Conservation (phyloP, 2,329 filamentous ascomycete species). For the Sclerotinia nivalis region DNA sequence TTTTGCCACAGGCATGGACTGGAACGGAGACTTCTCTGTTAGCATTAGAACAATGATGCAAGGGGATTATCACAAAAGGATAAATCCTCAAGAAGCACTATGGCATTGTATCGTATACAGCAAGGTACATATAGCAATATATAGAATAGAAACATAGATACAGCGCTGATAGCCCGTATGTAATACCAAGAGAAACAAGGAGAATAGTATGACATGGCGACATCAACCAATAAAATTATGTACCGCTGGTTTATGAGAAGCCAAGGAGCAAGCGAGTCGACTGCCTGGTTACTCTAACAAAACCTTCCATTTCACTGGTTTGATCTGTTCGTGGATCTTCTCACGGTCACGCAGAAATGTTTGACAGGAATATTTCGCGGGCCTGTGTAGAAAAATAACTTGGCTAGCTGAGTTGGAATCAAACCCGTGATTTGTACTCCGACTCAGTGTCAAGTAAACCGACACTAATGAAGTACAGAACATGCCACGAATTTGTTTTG, state of each 20-base stretch:
- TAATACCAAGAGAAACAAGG: neutral
- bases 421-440: neutral
- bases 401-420: neutral
- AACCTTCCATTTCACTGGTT: neutral
- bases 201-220: conserved; percentile 5
- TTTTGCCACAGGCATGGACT: neutral
- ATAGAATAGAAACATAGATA: neutral
- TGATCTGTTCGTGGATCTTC: neutral
- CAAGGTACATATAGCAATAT: conserved; percentile 7
- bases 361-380: neutral
- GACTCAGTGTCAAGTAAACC: neutral
- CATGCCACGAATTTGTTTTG: neutral
- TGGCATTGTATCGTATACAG: neutral
- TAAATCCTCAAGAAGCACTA: neutral
- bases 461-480: neutral
- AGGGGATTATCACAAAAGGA: conserved; percentile 1
- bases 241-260: neutral
- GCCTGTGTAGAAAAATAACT: neutral
- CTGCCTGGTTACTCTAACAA: neutral
- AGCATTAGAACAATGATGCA: neutral
- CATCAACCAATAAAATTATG: neutral
- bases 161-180: neutral
- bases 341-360: neutral
- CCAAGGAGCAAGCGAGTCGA: neutral
- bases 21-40: neutral